Evolutionary conservation across 768 basidiomycete genomes (phyloP), one percentile per base, ranked within the genome.

Genomic region (Leccinum longicurvipes): DNA sequence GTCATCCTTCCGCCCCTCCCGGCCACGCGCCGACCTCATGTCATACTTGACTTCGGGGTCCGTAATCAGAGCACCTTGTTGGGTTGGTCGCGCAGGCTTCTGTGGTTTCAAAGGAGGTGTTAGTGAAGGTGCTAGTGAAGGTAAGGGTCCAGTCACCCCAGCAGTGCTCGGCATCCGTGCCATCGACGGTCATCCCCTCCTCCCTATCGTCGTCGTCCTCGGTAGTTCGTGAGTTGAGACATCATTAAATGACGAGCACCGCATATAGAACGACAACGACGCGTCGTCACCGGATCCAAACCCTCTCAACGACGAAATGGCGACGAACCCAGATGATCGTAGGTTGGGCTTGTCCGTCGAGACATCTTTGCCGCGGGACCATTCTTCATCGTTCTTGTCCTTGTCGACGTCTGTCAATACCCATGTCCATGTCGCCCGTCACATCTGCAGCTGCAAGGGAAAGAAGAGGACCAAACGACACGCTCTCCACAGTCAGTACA

Each of bases 1-100:
- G 87, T 77, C 15, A 91, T 89, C 51, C 80, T 79, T 11, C 89
- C 91, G 3, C 90, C 90, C 42, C 79, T 74, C 2, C 91, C 90
- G 4, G n/a, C 91, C 89, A 21, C 89, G 79, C 4, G 88, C 88
- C 36, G 88, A 91, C 11, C 85, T 82, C 24, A 89, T 69, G 63
- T 91, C 83, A 63, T 91, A 90, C 55, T 83, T 86, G 19, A 76
- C 78, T 50, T 84, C 85, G 0, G 80, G 74, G 56, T 84, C 80
- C 4, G 61, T 55, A 24, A 29, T 29, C 29, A 73, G 50, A 19
- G 66, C 73, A 3, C 68, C 65, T 1, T 4, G 54, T 11, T 9
- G 44, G 14, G 48, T 42, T 11, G 27, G 12, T 6, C 42, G 25
- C n/a, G 23, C 23, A 6, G 44, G 47, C 25, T 42, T 45, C 5